A percentile compares a stretch with the other conserved stretches of the same genome.
Conservation (phyloP, 495 filamentous ascomycete species). For the Podospora didyma region DNA sequence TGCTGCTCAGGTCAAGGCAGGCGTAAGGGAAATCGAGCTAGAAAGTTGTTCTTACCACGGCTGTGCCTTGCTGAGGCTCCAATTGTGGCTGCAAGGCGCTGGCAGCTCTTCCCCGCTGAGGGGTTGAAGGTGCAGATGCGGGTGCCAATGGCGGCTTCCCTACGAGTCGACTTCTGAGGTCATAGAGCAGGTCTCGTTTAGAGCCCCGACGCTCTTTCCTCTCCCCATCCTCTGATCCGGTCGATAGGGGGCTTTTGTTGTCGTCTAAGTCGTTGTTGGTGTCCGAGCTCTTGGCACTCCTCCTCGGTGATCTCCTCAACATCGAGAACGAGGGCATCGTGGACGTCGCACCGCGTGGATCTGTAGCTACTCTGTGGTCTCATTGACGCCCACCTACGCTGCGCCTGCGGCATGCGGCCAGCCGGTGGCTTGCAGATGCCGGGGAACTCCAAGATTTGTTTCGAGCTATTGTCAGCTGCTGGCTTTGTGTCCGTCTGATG, state of each 20-base stretch:
- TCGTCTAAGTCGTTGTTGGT: slow-evolving; percentile 15
- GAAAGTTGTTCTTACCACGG: slow-evolving; percentile 13
- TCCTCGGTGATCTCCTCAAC: slow-evolving; percentile 20
- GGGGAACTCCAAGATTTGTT: background rate
- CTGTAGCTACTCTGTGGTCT: slow-evolving; percentile 1
- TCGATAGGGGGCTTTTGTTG: slow-evolving; percentile 3
- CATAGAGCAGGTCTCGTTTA: slow-evolving; percentile 34
- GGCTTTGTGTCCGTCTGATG: background rate
- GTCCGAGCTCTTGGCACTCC: slow-evolving; percentile 11
- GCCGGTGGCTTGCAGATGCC: background rate
- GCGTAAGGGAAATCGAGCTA: too few relatives aligned
- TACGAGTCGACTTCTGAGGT: slow-evolving; percentile 24
- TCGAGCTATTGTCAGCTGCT: background rate
- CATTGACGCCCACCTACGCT: slow-evolving; percentile 10
- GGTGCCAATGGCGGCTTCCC: slow-evolving; percentile 15
- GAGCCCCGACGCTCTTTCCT: slow-evolving; percentile 28
- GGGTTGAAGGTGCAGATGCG: slow-evolving; percentile 13
- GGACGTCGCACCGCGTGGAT: background rate
- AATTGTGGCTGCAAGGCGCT: slow-evolving; percentile 12
- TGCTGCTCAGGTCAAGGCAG: too few relatives aligned
- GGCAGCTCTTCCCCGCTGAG: slow-evolving; percentile 26
- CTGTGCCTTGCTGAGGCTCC: slow-evolving; percentile 3
- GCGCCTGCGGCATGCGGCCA: background rate
- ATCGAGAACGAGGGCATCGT: slow-evolving; percentile 32
- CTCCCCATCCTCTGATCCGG: slow-evolving; percentile 11